phyloP scores from a whole-genome alignment of 202 grass and related monocot species.

The Saccharum hybrid region DNA sequence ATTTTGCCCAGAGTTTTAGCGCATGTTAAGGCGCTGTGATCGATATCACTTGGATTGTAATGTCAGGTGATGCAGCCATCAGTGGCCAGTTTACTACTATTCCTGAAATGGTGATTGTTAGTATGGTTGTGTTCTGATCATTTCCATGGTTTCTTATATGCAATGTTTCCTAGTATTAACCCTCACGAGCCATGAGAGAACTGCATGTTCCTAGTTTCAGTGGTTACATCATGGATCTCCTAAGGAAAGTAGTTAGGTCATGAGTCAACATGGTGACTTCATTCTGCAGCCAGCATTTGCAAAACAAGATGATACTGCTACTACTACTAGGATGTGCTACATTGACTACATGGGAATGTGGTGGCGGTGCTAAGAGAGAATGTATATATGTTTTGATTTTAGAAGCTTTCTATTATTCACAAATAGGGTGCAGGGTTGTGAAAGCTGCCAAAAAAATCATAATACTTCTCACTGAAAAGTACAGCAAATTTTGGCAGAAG shows the following conservation, averaged over 20 bases:
- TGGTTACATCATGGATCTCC: not conserved
- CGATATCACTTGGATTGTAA: constrained; percentile 13
- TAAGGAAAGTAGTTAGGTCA: not conserved
- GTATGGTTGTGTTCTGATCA: constrained; percentile 12
- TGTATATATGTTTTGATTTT: not conserved
- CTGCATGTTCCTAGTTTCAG: not conserved
- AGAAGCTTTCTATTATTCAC: constrained; percentile 2
- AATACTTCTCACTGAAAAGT: constrained; percentile 10
- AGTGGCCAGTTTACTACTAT: constrained; percentile 8
- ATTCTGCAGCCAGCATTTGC: not conserved
- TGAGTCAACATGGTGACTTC: constrained; percentile 4
- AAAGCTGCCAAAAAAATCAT: not conserved
- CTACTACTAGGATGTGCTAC: not conserved
- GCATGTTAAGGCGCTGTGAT: constrained; percentile 16
- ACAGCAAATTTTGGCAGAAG: not conserved
- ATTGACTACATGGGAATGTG: not conserved
- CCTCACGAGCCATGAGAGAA: not conserved
- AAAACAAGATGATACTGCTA: not conserved
- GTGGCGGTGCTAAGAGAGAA: constrained; percentile 10
- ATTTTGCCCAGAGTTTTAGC: constrained; percentile 10
- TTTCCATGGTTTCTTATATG: constrained; percentile 6
- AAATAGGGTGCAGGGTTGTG: not conserved
- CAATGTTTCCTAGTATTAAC: not conserved
- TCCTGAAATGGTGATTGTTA: constrained; percentile 21
- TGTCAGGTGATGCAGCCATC: constrained; percentile 1